Evolutionary conservation across 495 filamentous ascomycete species (phyloP).

Genomic region (Bacidia rubella): DNA sequence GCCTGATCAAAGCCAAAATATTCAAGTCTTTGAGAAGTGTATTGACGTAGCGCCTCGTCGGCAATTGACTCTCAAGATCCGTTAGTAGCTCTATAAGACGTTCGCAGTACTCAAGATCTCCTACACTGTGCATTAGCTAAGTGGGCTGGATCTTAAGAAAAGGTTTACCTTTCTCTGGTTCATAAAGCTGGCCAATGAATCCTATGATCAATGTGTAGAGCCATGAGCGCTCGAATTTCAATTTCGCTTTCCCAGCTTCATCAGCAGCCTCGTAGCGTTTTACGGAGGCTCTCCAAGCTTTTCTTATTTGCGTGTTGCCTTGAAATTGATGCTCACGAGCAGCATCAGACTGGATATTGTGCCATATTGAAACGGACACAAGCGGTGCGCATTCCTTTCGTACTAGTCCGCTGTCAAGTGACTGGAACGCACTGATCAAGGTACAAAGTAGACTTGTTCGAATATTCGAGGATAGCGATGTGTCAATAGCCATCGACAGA

Average conservation of each 20-base stretch:
- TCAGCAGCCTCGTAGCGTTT: constrained; percentile 86
- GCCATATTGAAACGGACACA: constrained; percentile 91
- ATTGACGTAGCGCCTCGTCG: constrained; percentile 88
- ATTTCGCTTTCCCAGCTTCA: constrained; percentile 57
- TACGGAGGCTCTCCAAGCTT: constrained; percentile 76
- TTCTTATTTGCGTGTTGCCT: constrained; percentile 55
- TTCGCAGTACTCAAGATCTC: constrained; percentile 76
- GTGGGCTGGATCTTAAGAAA: neutral
- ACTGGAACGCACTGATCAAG: constrained; percentile 84
- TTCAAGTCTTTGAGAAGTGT: constrained; percentile 84
- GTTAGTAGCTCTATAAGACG: constrained; percentile 82
- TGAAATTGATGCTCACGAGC: constrained; percentile 55
- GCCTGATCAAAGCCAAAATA: constrained; percentile 62
- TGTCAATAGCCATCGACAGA: constrained; percentile 77
- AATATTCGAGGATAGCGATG: constrained; percentile 52
- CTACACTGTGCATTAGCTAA: constrained; percentile 21
- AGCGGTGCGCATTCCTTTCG: constrained; percentile 92
- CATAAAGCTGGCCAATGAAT: constrained; percentile 64
- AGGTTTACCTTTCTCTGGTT: constrained; percentile 27
- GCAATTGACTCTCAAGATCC: constrained; percentile 85
- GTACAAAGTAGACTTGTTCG: constrained; percentile 73
- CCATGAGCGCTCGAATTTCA: constrained; percentile 90
- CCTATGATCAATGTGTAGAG: constrained; percentile 75
- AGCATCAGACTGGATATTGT: constrained; percentile 65
- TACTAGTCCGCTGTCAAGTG: constrained; percentile 75